Evolutionary conservation across 306 rosid species (phyloP).

Genomic region (barrel medic (Medicago truncatula)): DNA sequence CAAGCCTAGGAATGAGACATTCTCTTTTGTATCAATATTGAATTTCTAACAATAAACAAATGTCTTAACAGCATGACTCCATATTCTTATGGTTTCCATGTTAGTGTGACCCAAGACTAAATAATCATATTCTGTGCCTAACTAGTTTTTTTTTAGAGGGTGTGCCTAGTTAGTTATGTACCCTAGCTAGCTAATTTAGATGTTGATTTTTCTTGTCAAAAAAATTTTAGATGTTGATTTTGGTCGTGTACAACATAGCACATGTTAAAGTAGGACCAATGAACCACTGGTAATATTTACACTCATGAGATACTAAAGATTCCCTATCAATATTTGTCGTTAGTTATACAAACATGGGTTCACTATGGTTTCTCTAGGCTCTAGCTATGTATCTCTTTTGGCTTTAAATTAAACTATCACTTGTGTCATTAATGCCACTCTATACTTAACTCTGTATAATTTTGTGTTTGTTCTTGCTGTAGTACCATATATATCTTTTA

Average conservation of each 20-base stretch:
- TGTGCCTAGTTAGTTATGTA: neutral
- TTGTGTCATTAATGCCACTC: too few relatives aligned
- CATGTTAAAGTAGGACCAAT: constrained; percentile 42
- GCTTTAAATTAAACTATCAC: too few relatives aligned
- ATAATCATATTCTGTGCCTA: constrained; percentile 19
- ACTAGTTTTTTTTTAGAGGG: neutral
- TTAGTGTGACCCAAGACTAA: too few relatives aligned
- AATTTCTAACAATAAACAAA: too few relatives aligned
- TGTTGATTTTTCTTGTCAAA: constrained; percentile 34
- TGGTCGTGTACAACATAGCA: constrained; percentile 37
- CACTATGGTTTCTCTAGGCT: constrained; percentile 17
- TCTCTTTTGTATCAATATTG: too few relatives aligned
- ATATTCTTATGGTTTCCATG: too few relatives aligned
- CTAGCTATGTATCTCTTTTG: constrained; percentile 14
- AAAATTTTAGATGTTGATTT: constrained; percentile 30
- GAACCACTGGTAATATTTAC: constrained; percentile 20
- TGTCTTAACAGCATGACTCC: too few relatives aligned
- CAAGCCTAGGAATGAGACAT: too few relatives aligned
- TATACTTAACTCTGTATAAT: too few relatives aligned
- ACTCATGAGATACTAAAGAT: constrained; percentile 31
- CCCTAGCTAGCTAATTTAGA: too few relatives aligned
- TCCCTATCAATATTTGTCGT: constrained; percentile 8
- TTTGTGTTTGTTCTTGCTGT: too few relatives aligned
- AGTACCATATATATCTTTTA: too few relatives aligned
- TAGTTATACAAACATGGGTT: constrained; percentile 40